phyloP scores from a whole-genome alignment of 2,329 filamentous ascomycete genomes.

The Hymenoscyphus infarciens region DNA sequence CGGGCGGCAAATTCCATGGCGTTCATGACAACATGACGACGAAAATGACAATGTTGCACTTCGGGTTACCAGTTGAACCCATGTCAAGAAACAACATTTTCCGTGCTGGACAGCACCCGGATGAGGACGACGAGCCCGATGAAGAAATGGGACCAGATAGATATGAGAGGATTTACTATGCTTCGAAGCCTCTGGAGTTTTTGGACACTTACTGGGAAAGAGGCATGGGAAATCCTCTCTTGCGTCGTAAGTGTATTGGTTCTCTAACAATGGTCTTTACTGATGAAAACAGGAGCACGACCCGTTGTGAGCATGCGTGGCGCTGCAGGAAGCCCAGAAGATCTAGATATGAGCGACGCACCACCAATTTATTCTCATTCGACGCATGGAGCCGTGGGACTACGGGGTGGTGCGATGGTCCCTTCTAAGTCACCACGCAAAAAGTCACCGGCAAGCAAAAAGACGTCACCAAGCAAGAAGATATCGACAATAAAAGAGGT shows the following conservation, averaged over 20 bases:
- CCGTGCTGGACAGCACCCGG: slow-evolving; percentile 8
- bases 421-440: neutral
- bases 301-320: neutral
- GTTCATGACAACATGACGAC: slow-evolving; percentile 29
- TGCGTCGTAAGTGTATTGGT: slow-evolving; percentile 26
- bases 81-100: slow-evolving; percentile 29
- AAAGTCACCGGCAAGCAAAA: neutral
- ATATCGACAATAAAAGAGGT: no score
- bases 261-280: neutral
- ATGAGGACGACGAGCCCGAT: slow-evolving; percentile 15
- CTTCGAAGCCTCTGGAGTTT: slow-evolving; percentile 32
- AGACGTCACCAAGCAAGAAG: neutral
- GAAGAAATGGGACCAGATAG: slow-evolving; percentile 17
- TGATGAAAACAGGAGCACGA: neutral
- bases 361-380: neutral
- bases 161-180: slow-evolving; percentile 14
- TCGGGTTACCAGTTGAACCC: slow-evolving; percentile 32
- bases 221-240: slow-evolving; percentile 26
- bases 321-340: neutral
- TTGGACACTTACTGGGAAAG: slow-evolving; percentile 32
- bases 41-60: slow-evolving; percentile 34
- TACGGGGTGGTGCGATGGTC: neutral
- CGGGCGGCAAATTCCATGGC: slow-evolving; percentile 16
- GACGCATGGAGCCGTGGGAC: neutral
- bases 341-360: neutral